These are phyloP conservation scores for Hyaloscypha bicolor DNA, from an alignment of 495 filamentous ascomycete species.

Conservation along the genomic window DNA sequence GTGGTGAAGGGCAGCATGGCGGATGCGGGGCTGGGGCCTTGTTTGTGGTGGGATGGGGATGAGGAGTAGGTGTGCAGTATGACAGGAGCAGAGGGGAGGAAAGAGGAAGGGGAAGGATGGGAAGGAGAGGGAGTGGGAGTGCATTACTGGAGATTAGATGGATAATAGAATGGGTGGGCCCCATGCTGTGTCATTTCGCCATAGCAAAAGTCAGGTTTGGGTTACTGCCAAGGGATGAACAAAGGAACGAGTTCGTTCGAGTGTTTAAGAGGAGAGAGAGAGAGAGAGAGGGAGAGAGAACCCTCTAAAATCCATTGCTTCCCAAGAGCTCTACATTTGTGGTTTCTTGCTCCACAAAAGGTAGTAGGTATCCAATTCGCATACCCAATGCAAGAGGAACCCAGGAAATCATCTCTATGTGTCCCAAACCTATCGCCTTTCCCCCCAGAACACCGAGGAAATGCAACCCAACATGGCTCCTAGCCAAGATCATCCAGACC, in stretches of 20 bases:
- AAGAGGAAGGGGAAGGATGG: not conserved
- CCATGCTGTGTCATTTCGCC: no score
- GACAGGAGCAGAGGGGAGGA: not conserved
- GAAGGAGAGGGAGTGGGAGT: not conserved
- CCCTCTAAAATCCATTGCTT: no score
- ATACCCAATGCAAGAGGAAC: no score
- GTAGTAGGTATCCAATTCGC: not conserved
- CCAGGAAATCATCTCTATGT: not conserved
- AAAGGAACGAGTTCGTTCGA: no score
- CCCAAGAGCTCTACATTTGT: no score
- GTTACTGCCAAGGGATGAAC: no score
- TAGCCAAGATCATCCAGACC: not conserved
- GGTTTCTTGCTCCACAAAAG: no score
- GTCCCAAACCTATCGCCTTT: not conserved
- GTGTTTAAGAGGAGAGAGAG: no score
- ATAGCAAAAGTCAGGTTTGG: no score
- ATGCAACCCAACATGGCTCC: no score
- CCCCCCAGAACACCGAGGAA: not conserved
- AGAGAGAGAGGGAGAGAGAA: no score
- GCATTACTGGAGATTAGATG: not conserved
- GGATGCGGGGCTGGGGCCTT: slow-evolving; percentile 51
- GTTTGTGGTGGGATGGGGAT: slow-evolving; percentile 54
- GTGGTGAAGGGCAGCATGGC: slow-evolving; percentile 65
- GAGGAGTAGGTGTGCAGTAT: slow-evolving; percentile 17
- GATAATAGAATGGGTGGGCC: not conserved